A percentile compares a stretch with the other conserved stretches of the same genome.
Evolutionary conservation across 2,329 filamentous ascomycete species (phyloP).

Genomic region (Emergomyces pasteurianus): DNA sequence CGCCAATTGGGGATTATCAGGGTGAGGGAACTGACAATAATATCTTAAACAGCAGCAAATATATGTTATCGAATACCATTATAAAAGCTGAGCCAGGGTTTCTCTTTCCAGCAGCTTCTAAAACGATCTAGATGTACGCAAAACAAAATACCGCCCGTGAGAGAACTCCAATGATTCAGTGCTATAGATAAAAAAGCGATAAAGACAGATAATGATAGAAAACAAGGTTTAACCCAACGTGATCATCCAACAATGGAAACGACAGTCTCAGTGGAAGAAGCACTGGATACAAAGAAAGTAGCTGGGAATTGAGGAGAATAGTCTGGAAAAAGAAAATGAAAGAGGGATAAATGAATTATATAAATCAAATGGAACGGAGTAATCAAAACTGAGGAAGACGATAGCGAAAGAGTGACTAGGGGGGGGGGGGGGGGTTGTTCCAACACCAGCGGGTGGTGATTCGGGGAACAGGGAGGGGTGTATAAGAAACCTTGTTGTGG

Average conservation of each 20-base stretch:
- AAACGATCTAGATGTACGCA: conserved; percentile 2
- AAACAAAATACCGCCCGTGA: conserved; percentile 4
- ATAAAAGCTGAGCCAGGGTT: not conserved
- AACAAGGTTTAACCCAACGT: not conserved
- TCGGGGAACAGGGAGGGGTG: too few relatives aligned
- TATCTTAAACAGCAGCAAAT: conserved; percentile 11
- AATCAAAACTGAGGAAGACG: conserved; percentile 3
- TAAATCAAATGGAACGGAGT: conserved; percentile 1
- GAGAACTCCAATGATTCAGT: conserved; percentile 1
- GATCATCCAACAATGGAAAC: conserved; percentile 2
- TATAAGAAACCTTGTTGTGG: conserved; percentile 4
- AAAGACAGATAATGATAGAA: not conserved
- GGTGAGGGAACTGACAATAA: conserved; percentile 10
- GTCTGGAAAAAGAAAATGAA: conserved; percentile 1
- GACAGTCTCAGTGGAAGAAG: conserved; percentile 6
- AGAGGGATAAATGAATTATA: not conserved
- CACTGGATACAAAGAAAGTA: conserved; percentile 3
- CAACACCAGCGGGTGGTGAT: too few relatives aligned
- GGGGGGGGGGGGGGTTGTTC: conserved; percentile 1
- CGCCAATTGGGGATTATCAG: not conserved
- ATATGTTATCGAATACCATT: conserved; percentile 10
- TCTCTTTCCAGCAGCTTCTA: not conserved
- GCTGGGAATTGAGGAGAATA: not conserved
- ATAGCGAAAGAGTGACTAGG: conserved; percentile 5
- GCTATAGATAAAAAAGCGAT: conserved; percentile 1